These are phyloP conservation scores for Globisporangium radiosum DNA, from an alignment of 352 stramenopile genomes.

Conservation along the genomic window DNA sequence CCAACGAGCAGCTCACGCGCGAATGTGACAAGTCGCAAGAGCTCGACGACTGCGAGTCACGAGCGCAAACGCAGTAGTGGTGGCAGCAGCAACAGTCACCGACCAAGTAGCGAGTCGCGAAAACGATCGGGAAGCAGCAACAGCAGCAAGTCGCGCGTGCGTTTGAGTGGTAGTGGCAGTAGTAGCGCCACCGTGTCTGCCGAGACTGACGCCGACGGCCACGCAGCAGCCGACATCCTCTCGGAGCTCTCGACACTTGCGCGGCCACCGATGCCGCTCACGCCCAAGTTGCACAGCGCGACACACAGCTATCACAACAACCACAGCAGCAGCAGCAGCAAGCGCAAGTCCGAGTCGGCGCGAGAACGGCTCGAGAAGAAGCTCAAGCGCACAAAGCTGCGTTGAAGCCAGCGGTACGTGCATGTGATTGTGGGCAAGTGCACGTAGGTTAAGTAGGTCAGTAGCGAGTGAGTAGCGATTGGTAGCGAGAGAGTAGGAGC, in stretches of 20 bases:
- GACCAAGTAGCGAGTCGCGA: conserved; percentile 9
- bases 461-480: not conserved
- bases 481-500: not conserved
- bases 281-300: conserved; percentile 11
- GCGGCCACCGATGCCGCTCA: conserved; percentile 37
- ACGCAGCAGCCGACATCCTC: conserved; percentile 19
- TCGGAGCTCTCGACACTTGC: conserved; percentile 22
- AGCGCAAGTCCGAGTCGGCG: conserved; percentile 54
- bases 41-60: not conserved
- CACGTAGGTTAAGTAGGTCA: not conserved
- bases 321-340: conserved; percentile 19
- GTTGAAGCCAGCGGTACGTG: conserved; percentile 12
- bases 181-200: not conserved
- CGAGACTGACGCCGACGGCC: conserved; percentile 11
- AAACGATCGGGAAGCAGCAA: conserved; percentile 8
- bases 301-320: conserved; percentile 3
- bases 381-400: conserved; percentile 65
- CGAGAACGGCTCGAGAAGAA: conserved; percentile 77
- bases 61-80: conserved; percentile 8
- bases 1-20: not conserved
- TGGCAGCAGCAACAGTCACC: conserved; percentile 10
- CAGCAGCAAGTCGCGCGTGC: conserved; percentile 14
- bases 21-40: not conserved
- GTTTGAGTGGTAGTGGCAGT: not conserved
- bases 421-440: too few species aligned